These are phyloP conservation scores for Penicillium polonicum DNA, from an alignment of 2,329 filamentous ascomycete genomes.

Conservation along the genomic window DNA sequence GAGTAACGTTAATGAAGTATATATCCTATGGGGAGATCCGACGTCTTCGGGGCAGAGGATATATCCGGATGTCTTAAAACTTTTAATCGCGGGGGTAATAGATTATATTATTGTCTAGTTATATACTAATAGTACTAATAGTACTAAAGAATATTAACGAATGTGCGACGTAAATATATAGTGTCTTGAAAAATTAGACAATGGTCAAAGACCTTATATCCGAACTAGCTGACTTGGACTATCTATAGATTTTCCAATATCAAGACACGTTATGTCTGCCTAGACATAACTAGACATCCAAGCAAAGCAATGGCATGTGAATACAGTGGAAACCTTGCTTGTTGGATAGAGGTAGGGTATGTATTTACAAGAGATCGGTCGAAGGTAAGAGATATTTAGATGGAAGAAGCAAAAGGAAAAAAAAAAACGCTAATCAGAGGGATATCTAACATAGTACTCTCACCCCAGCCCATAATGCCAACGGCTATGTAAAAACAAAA, in stretches of 20 bases:
- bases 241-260: too few relatives aligned
- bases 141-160: not conserved
- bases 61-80: not conserved
- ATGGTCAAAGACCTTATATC: not conserved
- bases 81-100: not conserved
- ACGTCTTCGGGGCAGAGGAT: not conserved
- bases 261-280: too few relatives aligned
- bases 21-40: not conserved
- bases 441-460: conserved; percentile 12
- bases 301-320: not conserved
- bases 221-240: not conserved
- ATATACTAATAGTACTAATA: not conserved
- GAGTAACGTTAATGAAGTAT: not conserved
- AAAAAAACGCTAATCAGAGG: conserved; percentile 6
- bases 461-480: conserved; percentile 15
- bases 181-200: not conserved
- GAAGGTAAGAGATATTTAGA: not conserved
- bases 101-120: not conserved
- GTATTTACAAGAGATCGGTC: not conserved
- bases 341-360: not conserved
- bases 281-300: not conserved
- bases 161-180: not conserved
- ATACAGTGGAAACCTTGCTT: not conserved
- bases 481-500: conserved; percentile 12
- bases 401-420: not conserved